phyloP scores from a whole-genome alignment of 495 filamentous ascomycete species.

The Aspergillus incahuasiensis region DNA sequence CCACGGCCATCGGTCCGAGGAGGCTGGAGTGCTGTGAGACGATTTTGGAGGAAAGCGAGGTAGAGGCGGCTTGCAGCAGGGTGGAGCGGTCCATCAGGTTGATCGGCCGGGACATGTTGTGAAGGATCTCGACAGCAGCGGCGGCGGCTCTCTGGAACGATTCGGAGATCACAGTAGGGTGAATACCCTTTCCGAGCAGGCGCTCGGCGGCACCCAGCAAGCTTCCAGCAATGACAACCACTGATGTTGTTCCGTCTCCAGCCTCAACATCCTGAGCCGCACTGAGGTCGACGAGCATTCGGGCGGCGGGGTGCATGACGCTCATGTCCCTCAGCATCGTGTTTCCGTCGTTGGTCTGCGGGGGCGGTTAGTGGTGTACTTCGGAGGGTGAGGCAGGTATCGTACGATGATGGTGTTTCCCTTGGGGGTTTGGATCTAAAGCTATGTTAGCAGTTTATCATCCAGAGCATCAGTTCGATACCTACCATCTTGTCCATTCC shows the following conservation, averaged over 20 bases:
- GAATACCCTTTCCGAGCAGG: conserved; percentile 85
- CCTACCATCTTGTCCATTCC: conserved; percentile 95
- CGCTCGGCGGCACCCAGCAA: conserved; percentile 89
- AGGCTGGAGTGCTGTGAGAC: conserved; percentile 92
- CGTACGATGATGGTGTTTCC: conserved; percentile 89
- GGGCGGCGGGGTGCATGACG: conserved; percentile 96
- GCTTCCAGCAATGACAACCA: conserved; percentile 95
- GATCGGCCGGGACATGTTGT: conserved; percentile 94
- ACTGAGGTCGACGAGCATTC: conserved; percentile 97
- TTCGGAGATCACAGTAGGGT: conserved; percentile 96
- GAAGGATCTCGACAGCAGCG: conserved; percentile 81
- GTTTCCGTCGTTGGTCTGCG: conserved; percentile 90
- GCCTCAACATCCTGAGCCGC: conserved; percentile 98
- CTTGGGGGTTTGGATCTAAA: conserved; percentile 82
- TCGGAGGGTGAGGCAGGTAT: conserved; percentile 6
- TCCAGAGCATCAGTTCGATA: not conserved
- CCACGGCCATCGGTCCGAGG: conserved; percentile 93
- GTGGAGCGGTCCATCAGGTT: conserved; percentile 80
- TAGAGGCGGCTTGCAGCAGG: conserved; percentile 93
- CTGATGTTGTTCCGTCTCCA: conserved; percentile 96
- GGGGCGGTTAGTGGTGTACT: conserved; percentile 1
- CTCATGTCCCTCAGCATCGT: conserved; percentile 98
- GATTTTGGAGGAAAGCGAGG: conserved; percentile 97
- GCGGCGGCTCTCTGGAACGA: conserved; percentile 92
- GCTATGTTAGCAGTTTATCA: conserved; percentile 19